phyloP scores from a whole-genome alignment of 306 rosid genomes.

The peach (Prunus persica) region Prunus_persica_NCBIv2 NC_034012.1:557001-557500 shows the following conservation, averaged over 20 bases:
- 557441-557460: too few species aligned
- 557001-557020: constrained; percentile 86
- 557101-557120: constrained; percentile 81
- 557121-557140: constrained; percentile 85
- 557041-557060: constrained; percentile 80
- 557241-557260: constrained; percentile 50
- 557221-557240: constrained; percentile 30
- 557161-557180: constrained; percentile 30
- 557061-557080: constrained; percentile 81
- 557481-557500: not conserved
- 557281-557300: constrained; percentile 34
- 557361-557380: constrained; percentile 52
- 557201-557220: constrained; percentile 35
- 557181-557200: constrained; percentile 42
- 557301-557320: constrained; percentile 45
- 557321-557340: constrained; percentile 57
- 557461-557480: not conserved
- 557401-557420: constrained; percentile 6
- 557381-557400: constrained; percentile 39
- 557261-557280: constrained; percentile 31
- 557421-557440: not conserved
- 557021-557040: constrained; percentile 97
- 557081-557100: constrained; percentile 71
- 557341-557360: constrained; percentile 64
- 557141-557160: constrained; percentile 50